Evolutionary conservation across 306 rosid genomes (phyloP).

Genomic region (Cicer arietinum): DNA sequence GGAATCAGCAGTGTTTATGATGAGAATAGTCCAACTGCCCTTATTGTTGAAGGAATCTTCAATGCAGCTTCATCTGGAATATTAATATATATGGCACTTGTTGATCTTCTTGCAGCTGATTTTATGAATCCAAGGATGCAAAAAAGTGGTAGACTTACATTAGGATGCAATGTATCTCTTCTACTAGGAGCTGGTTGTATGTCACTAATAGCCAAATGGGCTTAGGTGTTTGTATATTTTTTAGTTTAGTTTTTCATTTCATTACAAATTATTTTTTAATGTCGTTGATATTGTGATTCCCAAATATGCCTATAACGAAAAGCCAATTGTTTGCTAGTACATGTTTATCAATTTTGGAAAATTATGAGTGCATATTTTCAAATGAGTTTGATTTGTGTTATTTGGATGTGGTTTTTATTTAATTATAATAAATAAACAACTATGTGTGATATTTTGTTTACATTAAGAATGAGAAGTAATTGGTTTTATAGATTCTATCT

Average conservation of each 20-base stretch:
- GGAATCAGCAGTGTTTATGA: slow-evolving; percentile 49
- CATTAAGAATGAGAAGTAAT: too few relatives aligned
- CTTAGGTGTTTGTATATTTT: slow-evolving; percentile 5
- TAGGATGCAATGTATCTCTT: slow-evolving; percentile 34
- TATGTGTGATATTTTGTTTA: too few relatives aligned
- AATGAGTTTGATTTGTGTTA: too few relatives aligned
- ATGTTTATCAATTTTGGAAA: too few relatives aligned
- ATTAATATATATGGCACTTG: slow-evolving; percentile 68
- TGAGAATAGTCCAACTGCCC: slow-evolving; percentile 56
- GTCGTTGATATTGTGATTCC: too few relatives aligned
- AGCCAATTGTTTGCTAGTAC: too few relatives aligned
- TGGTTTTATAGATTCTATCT: too few relatives aligned
- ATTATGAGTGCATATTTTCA: too few relatives aligned
- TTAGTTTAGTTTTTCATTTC: neutral
- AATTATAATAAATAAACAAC: too few relatives aligned
- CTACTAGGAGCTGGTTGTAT: slow-evolving; percentile 46
- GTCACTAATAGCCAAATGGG: slow-evolving; percentile 55
- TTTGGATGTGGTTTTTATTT: too few relatives aligned
- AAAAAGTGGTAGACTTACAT: slow-evolving; percentile 17
- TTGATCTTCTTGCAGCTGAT: slow-evolving; percentile 44
- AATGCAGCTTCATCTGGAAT: slow-evolving; percentile 71
- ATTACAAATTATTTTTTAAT: neutral
- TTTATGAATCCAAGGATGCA: slow-evolving; percentile 52
- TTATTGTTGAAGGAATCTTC: slow-evolving; percentile 60
- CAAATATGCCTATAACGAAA: too few relatives aligned